Percentiles rank a stretch among this genome's conserved stretches.
Evolutionary conservation across 2,329 filamentous ascomycete species (phyloP).

Genomic region (Westerdykella ornata): DNA sequence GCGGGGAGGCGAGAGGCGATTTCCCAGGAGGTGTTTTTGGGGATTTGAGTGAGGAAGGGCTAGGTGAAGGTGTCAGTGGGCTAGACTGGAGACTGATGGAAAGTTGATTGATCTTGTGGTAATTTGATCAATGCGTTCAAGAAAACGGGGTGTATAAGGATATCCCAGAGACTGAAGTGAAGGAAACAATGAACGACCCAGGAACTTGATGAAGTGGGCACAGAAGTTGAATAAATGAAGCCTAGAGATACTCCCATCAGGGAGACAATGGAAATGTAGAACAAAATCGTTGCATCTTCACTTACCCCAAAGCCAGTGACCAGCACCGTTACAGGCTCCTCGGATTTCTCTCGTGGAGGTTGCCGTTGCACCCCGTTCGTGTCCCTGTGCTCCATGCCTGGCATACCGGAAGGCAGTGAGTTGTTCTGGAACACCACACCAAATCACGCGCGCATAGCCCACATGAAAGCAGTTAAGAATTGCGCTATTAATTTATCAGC

Average conservation of each 20-base stretch:
- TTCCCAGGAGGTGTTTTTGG: constrained; percentile 35
- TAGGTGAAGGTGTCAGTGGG: constrained; percentile 1
- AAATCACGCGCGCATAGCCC: too few relatives aligned
- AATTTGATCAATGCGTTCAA: constrained; percentile 6
- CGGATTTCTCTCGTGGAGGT: constrained; percentile 21
- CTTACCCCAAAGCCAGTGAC: constrained; percentile 35
- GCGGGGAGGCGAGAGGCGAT: constrained; percentile 34
- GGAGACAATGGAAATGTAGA: background rate
- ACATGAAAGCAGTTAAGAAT: too few relatives aligned
- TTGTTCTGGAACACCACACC: background rate
- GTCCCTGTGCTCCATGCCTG: too few relatives aligned
- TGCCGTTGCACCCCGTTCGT: constrained; percentile 10
- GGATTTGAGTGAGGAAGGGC: constrained; percentile 30
- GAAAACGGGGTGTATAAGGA: background rate
- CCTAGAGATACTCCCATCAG: too few relatives aligned
- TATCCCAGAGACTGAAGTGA: background rate
- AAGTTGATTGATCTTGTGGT: too few relatives aligned
- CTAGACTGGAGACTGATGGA: too few relatives aligned
- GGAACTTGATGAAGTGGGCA: background rate
- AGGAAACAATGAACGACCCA: constrained; percentile 1
- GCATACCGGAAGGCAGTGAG: constrained; percentile 13
- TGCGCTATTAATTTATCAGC: background rate
- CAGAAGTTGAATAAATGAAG: background rate
- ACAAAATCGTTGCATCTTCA: background rate
- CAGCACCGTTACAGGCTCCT: constrained; percentile 31